Percentiles rank a stretch among this genome's conserved stretches.
Conservation (phyloP, 805 yeast species). For the Alloascoidea hylecoeti region DNA sequence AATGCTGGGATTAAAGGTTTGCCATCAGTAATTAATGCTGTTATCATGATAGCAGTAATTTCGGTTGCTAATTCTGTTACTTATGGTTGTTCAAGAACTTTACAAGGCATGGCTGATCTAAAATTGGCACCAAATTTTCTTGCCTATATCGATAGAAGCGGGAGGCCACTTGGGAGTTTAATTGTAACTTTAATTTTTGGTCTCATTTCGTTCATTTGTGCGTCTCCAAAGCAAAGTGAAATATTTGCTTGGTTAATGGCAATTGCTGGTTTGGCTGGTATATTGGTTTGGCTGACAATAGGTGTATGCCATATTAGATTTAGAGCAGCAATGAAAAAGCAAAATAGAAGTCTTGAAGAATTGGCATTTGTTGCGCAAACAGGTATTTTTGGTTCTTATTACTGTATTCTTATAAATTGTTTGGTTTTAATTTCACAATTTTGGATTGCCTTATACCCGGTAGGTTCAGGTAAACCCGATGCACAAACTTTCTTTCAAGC, state of each 20-base stretch:
- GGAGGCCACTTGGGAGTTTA: conserved; percentile 59
- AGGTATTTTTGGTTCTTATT: conserved; percentile 45
- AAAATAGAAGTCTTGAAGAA: conserved; percentile 47
- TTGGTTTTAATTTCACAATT: conserved; percentile 48
- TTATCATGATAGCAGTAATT: conserved; percentile 23
- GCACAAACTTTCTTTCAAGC: conserved; percentile 21
- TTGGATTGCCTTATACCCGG: conserved; percentile 57
- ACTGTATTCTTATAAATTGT: conserved; percentile 35
- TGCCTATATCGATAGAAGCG: conserved; percentile 55
- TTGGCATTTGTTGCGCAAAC: conserved; percentile 40
- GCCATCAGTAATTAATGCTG: conserved; percentile 26
- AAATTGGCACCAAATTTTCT: no score
- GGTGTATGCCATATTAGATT: conserved; percentile 52
- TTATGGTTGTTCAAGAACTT: conserved; percentile 41
- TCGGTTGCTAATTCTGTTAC: conserved; percentile 40
- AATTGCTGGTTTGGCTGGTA: conserved; percentile 33
- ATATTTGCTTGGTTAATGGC: conserved; percentile 35
- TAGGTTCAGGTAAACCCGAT: conserved; percentile 16
- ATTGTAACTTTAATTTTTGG: conserved; percentile 27
- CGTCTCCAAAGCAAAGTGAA: conserved; percentile 26
- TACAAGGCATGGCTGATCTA: conserved; percentile 29
- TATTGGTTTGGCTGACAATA: conserved; percentile 37
- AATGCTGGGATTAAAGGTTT: conserved; percentile 21
- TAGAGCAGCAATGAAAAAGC: conserved; percentile 34
- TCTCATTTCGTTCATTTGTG: conserved; percentile 39